Evolutionary conservation across 768 basidiomycete species (phyloP).

Genomic region (Boletus rubescentipes): DNA sequence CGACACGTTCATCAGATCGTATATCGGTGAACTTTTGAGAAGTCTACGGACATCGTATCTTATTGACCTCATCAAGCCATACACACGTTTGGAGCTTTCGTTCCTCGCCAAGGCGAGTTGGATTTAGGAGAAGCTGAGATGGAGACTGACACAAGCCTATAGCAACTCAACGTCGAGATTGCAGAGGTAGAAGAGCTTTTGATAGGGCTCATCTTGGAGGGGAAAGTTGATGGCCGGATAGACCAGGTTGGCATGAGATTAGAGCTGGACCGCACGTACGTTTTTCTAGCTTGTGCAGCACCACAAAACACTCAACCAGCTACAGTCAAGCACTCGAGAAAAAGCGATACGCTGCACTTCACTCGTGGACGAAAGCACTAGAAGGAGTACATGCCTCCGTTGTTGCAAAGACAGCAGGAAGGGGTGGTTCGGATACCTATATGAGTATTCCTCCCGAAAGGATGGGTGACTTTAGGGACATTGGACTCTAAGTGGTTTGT

Average conservation of each 20-base stretch:
- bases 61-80: slow-evolving; percentile 97
- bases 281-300: not conserved
- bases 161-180: slow-evolving; percentile 96
- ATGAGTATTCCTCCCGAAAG: slow-evolving; percentile 32
- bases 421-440: slow-evolving; percentile 34
- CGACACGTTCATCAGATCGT: slow-evolving; percentile 90
- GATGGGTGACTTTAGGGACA: slow-evolving; percentile 32
- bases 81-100: slow-evolving; percentile 88
- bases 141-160: slow-evolving; percentile 3
- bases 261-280: slow-evolving; percentile 84
- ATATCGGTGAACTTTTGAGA: slow-evolving; percentile 94
- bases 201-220: slow-evolving; percentile 91
- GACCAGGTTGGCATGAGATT: slow-evolving; percentile 95
- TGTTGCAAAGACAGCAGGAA: slow-evolving; percentile 63
- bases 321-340: slow-evolving; percentile 82
- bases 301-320: slow-evolving; percentile 1
- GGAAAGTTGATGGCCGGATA: slow-evolving; percentile 95
- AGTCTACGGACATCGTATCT: slow-evolving; percentile 95
- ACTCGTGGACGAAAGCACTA: slow-evolving; percentile 81
- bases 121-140: not conserved
- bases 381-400: slow-evolving; percentile 76
- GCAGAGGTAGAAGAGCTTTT: slow-evolving; percentile 93
- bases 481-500: slow-evolving; percentile 20
- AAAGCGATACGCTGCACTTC: slow-evolving; percentile 78
- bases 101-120: slow-evolving; percentile 83